phyloP scores from a whole-genome alignment of 2,329 filamentous ascomycete species.

The Aureobasidium musti region DNA sequence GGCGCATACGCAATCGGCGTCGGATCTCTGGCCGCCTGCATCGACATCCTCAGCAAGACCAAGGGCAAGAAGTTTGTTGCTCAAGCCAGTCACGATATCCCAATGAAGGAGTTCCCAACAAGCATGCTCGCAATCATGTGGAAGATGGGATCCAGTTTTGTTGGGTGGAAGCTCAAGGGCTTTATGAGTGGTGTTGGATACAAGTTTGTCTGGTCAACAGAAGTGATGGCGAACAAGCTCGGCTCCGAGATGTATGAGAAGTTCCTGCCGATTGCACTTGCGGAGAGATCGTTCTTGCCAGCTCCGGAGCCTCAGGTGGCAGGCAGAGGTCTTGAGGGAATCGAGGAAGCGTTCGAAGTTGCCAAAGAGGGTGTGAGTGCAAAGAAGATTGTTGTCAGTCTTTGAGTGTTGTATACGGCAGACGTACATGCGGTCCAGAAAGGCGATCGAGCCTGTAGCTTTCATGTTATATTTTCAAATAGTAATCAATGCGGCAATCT shows the following conservation, averaged over 20 bases:
- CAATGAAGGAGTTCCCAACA: constrained; percentile 1
- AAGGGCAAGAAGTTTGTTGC: constrained; percentile 26
- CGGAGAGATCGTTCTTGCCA: constrained; percentile 38
- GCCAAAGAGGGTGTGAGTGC: constrained; percentile 33
- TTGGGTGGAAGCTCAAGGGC: background rate
- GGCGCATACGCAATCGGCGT: constrained; percentile 20
- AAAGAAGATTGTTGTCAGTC: constrained; percentile 34
- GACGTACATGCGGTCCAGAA: background rate
- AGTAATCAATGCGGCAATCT: background rate
- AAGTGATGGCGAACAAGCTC: constrained; percentile 18
- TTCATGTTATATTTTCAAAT: background rate
- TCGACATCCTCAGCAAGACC: constrained; percentile 15
- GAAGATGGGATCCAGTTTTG: background rate
- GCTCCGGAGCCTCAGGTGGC: constrained; percentile 36
- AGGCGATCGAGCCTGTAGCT: background rate
- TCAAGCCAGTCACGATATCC: constrained; percentile 19
- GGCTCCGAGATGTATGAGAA: constrained; percentile 16
- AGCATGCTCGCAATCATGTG: background rate
- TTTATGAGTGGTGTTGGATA: background rate
- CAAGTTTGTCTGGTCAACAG: constrained; percentile 19
- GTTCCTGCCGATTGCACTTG: constrained; percentile 41
- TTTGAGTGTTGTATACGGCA: background rate
- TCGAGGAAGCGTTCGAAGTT: constrained; percentile 33
- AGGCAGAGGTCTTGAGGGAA: constrained; percentile 34
- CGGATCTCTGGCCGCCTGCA: constrained; percentile 3